Base-by-base conservation (phyloP, 805 yeast genomes). In the Debaryomyces prosopidis region DNA sequence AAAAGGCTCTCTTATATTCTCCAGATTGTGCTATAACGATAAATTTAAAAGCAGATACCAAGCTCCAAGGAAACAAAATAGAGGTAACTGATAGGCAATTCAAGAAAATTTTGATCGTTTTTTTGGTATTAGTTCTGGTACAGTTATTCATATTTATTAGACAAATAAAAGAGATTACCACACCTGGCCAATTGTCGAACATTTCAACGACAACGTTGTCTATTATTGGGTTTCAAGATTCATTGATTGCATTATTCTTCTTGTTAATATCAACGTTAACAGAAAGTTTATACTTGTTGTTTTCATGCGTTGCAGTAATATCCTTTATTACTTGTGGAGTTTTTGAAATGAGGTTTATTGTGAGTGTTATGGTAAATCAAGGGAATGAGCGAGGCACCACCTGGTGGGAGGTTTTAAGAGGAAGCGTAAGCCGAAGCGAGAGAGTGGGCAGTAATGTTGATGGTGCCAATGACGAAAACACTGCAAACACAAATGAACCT, bases 1-100 rank as follows among this genome's bases (percentile, higher is more conserved):
- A 75, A 2, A 65, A 76, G 9, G 89, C 85, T 5, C 50, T 89
- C 11, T 47, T 89, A 15, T 90, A 87, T 57, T 89, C 96, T 0
- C 97, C 97, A 0, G 96, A 91, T 59, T 91, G 98, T 70, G 96
- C 91, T 0, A 58, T 85, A 2, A 59, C 77, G 2, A 48, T 88
- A 4, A 60, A 49, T 27, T 54, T 53, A 20, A 52, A 54, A 27
- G 44, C 50, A 6, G 48, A 47, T 5, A 42, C 44, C 3, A 46
- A 45, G 3, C 52, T 70, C 28, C 45, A 65, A 5, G 97, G 97
- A 1, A 66, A 76, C n/a, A 79, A 82, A 48, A 63, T 69, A 41
- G 91, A 84, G 56, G 72, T 77, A 16, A 66, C 60, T 30, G 57
- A 60, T 35, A 43, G 51, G 4, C 57, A 41, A 62, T 77, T 32